Evolutionary conservation across 176 grass and related monocot species (phyloP).

Genomic region (Calamus simplicifolius): DNA sequence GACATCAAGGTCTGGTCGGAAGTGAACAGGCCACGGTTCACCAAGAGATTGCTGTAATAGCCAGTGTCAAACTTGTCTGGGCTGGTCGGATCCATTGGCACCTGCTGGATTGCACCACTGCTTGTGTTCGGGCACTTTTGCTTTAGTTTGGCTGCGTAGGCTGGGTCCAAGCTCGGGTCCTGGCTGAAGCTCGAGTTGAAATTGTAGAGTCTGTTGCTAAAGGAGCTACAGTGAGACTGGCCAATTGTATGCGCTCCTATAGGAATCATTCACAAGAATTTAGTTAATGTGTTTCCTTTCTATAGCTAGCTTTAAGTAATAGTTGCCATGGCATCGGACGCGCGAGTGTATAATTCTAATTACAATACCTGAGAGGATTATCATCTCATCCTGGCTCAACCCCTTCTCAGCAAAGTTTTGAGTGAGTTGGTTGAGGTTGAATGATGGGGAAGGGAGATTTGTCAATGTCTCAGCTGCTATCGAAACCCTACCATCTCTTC

Average conservation of each 20-base stretch:
- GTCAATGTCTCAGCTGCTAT: no score
- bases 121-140: background rate
- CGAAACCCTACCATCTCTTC: constrained; percentile 3
- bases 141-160: background rate
- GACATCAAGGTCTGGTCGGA: constrained; percentile 66
- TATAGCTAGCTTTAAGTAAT: no score
- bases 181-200: constrained; percentile 18
- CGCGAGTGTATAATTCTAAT: no score
- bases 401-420: no score
- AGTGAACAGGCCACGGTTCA: constrained; percentile 56
- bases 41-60: constrained; percentile 60
- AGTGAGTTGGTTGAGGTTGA: no score
- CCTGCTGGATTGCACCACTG: background rate
- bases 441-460: no score
- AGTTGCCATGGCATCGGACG: no score
- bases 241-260: constrained; percentile 38
- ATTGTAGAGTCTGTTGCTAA: constrained; percentile 45
- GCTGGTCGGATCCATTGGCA: constrained; percentile 61
- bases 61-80: constrained; percentile 66
- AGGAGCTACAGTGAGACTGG: constrained; percentile 55
- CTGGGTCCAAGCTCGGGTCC: constrained; percentile 31
- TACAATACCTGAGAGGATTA: no score
- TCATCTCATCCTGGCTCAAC: no score
- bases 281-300: no score
- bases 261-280: no score